phyloP scores from a whole-genome alignment of 2,329 filamentous ascomycete species.

The Trichoderma sp. region DNA sequence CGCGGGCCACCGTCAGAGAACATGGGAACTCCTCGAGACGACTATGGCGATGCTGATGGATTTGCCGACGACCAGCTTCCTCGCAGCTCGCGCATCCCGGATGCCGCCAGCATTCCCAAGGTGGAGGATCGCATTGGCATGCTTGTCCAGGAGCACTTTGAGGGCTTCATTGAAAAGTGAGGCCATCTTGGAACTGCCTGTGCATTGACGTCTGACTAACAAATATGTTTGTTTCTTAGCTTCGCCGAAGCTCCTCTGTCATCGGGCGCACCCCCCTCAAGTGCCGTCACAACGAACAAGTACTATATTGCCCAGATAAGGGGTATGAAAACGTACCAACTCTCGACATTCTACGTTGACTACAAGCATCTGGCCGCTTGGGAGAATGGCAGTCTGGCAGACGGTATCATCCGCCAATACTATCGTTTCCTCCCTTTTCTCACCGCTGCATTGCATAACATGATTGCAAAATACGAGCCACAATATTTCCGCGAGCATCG shows the following conservation, averaged over 20 bases:
- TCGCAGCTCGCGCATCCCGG: conserved; percentile 45
- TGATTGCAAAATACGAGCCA: conserved; percentile 92
- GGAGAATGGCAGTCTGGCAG: conserved; percentile 76
- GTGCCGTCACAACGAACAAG: conserved; percentile 70
- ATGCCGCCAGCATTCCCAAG: conserved; percentile 57
- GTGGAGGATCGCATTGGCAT: conserved; percentile 76
- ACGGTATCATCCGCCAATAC: conserved; percentile 85
- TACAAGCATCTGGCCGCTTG: conserved; percentile 78
- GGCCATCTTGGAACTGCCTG: neutral
- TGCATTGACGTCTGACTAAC: neutral
- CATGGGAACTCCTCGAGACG: conserved; percentile 57
- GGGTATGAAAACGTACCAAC: conserved; percentile 66
- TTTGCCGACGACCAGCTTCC: conserved; percentile 65
- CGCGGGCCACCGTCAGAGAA: conserved; percentile 62
- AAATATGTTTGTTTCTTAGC: conserved; percentile 31
- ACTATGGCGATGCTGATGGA: conserved; percentile 58
- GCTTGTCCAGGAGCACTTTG: conserved; percentile 72
- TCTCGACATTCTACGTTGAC: conserved; percentile 86
- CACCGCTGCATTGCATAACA: conserved; percentile 81
- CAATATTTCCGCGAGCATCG: conserved; percentile 91
- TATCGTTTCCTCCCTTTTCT: conserved; percentile 94
- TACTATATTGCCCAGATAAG: conserved; percentile 85
- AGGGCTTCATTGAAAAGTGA: conserved; percentile 76
- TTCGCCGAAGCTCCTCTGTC: conserved; percentile 68
- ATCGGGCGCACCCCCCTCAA: conserved; percentile 63